Base-by-base conservation (phyloP, 768 basidiomycete species). In the Termitomyces sp. region DNA sequence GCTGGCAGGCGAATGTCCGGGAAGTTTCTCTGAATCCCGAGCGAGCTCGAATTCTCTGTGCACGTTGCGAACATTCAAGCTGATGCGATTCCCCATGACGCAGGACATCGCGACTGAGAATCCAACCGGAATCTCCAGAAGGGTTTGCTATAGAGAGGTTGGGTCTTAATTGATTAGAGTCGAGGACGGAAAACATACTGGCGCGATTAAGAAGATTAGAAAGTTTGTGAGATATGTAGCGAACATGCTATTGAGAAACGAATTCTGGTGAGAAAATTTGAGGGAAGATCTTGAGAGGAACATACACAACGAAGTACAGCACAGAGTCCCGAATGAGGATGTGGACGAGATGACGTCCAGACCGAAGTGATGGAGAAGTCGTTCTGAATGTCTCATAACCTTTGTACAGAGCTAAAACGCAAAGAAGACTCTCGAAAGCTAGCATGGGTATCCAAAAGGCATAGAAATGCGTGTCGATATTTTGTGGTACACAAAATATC, bases 381-480 rank as follows among this genome's bases (percentile, higher is more conserved):
- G 69, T 63, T 24, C 71, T 70, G 68, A 79, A 79, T 4, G 78
- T 78, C 59, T 79, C 76, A 63, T 82, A 77, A 0, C 82, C 84
- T 54, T 79, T 78, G 58, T 75, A 71, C n/a, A 86, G 65, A 5
- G 84, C 56, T 16, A 87, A 69, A 4, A 63, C 66, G 61, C 85
- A 86, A 1, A 87, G 74, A 1, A 86, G 66, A 58, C 70, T 78
- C 66, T 88, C 86, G 40, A 81, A 85, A 3, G 74, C 67, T 16
- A 88, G 73, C 65, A 85, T 77, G 1, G 86, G 86, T 46, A 87
- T 79, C 86, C 86, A 88, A 69, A 84, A 85, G 20, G 78, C 73
- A 66, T 77, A 86, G 67, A 85, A 83, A 44, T 77, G 73, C 8
- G 58, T 48, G 5, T 82, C 74, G 6, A 84, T 65, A 33, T 70